A percentile compares a stretch with the other conserved stretches of the same genome.
These are phyloP conservation scores for Citrus unshiu DNA, from an alignment of 345 rosid species.

Conservation along the genomic window DNA sequence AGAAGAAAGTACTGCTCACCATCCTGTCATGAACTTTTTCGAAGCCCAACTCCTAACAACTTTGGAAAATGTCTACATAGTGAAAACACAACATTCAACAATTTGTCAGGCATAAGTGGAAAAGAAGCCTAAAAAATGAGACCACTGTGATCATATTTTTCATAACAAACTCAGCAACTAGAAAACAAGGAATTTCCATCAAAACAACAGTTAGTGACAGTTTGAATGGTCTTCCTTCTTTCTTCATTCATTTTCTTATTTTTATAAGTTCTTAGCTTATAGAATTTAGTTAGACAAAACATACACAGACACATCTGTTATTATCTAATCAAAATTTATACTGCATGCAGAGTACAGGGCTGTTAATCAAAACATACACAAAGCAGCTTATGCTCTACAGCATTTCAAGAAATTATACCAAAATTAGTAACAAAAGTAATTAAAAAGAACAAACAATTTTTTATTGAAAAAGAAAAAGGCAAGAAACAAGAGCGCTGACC, in stretches of 20 bases:
- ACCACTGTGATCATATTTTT: neutral
- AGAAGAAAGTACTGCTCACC: slow-evolving; percentile 39
- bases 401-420: neutral
- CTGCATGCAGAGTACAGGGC: neutral
- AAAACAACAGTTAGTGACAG: neutral
- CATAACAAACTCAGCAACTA: neutral
- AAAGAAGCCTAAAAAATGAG: neutral
- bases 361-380: neutral
- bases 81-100: neutral
- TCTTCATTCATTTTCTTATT: neutral
- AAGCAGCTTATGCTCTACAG: neutral
- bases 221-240: neutral
- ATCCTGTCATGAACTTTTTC: slow-evolving; percentile 98
- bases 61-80: slow-evolving; percentile 78
- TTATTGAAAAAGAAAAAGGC: neutral
- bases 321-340: neutral
- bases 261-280: neutral
- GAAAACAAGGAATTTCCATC: neutral
- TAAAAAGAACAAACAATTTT: slow-evolving; percentile 3
- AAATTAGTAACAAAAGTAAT: slow-evolving; percentile 8
- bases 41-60: slow-evolving; percentile 98
- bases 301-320: neutral
- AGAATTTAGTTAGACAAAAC: neutral
- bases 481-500: slow-evolving; percentile 30
- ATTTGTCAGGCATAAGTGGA: neutral